A percentile compares a stretch with the other conserved stretches of the same genome.
Evolutionary conservation across 768 basidiomycete genomes (phyloP).

Genomic region (Flagelloscypha sp.): DNA sequence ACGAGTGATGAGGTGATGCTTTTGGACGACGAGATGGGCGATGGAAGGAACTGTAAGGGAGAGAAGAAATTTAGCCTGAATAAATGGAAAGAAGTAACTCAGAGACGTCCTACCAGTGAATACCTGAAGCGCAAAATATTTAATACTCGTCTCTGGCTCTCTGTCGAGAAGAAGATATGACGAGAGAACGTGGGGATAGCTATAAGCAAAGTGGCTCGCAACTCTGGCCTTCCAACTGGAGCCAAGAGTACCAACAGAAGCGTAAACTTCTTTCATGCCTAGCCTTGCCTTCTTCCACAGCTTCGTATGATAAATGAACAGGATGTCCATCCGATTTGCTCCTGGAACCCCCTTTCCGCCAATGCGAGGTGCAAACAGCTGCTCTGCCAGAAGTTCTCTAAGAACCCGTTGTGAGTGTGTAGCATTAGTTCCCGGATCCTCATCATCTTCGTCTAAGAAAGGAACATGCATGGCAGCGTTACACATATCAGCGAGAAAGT

Average conservation of each 20-base stretch:
- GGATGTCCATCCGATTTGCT: slow-evolving; percentile 57
- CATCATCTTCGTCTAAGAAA: no score
- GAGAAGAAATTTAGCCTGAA: no score
- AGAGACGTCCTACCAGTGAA: no score
- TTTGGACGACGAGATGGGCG: slow-evolving; percentile 66
- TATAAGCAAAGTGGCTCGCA: slow-evolving; percentile 73
- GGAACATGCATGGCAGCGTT: slow-evolving; percentile 58
- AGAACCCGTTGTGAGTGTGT: no score
- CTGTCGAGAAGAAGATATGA: slow-evolving; percentile 88
- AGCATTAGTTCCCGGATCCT: slow-evolving; percentile 42
- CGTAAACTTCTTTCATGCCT: slow-evolving; percentile 77
- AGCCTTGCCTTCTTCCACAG: slow-evolving; percentile 81
- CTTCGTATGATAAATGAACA: slow-evolving; percentile 75
- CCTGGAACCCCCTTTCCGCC: slow-evolving; percentile 31
- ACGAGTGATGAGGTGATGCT: slow-evolving; percentile 65
- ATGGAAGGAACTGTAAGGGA: slow-evolving; percentile 86
- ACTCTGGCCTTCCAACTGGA: slow-evolving; percentile 69
- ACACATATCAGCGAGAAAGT: slow-evolving; percentile 80
- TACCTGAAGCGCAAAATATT: slow-evolving; percentile 86
- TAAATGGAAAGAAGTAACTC: no score
- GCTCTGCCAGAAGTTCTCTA: no score
- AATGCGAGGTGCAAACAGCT: slow-evolving; percentile 21
- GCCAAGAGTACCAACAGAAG: slow-evolving; percentile 62
- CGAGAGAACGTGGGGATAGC: slow-evolving; percentile 83
- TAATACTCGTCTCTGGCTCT: slow-evolving; percentile 91